A percentile compares a stretch with the other conserved stretches of the same genome.
Evolutionary conservation across 495 filamentous ascomycete species (phyloP).

Genomic region (Tuber magnatum): DNA sequence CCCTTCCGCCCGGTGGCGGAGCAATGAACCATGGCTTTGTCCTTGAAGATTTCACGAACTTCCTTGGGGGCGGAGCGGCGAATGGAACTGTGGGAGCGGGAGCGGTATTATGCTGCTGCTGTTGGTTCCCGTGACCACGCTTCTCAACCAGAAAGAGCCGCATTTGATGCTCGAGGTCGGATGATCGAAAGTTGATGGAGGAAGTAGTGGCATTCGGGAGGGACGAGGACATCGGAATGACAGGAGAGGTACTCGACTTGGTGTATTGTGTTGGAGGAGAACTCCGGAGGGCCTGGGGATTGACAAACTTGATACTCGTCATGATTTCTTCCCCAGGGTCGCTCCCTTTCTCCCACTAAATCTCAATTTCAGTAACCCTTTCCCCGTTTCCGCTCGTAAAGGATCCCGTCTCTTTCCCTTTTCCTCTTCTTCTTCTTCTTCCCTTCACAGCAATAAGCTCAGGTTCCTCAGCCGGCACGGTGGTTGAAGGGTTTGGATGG

Average conservation of each 20-base stretch:
- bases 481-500: neutral
- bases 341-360: neutral
- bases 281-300: neutral
- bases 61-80: constrained; percentile 3
- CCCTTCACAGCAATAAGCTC: neutral
- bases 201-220: neutral
- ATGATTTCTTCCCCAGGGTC: neutral
- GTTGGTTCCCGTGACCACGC: constrained; percentile 15
- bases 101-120: constrained; percentile 19
- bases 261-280: neutral
- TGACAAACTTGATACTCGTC: neutral
- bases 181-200: constrained; percentile 2
- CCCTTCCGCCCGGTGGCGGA: constrained; percentile 4
- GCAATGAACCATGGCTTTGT: constrained; percentile 9
- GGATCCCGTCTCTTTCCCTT: neutral
- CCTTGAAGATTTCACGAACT: constrained; percentile 7
- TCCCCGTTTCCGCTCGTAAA: neutral
- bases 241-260: neutral
- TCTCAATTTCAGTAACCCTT: neutral
- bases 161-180: constrained; percentile 28
- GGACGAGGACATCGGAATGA: neutral
- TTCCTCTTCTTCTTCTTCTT: too few species aligned
- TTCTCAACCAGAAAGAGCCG: constrained; percentile 30
- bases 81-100: neutral
- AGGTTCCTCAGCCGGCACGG: neutral